These are phyloP conservation scores for Torrubiellomyces zombiae DNA, from an alignment of 2,329 filamentous ascomycete genomes.

Conservation along the genomic window DNA sequence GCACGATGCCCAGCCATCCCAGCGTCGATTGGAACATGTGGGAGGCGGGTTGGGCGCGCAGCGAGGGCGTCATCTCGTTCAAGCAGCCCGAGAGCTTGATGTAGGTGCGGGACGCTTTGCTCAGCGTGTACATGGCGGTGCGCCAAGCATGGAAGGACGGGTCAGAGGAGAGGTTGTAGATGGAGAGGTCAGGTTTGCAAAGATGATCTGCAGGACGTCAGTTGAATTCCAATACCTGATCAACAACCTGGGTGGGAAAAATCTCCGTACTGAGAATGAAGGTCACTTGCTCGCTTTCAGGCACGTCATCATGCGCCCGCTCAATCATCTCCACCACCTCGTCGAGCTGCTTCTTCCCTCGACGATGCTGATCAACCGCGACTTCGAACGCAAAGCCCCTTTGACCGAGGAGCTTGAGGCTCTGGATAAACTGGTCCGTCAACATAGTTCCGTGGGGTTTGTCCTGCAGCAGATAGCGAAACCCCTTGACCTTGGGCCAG, in stretches of 20 bases:
- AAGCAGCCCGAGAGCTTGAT: constrained; percentile 88
- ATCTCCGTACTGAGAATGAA: constrained; percentile 59
- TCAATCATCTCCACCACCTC: constrained; percentile 56
- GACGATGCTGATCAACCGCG: constrained; percentile 64
- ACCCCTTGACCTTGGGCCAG: constrained; percentile 57
- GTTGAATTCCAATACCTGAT: too few relatives aligned
- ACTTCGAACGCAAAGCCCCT: constrained; percentile 61
- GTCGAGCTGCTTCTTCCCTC: constrained; percentile 57
- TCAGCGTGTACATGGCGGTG: constrained; percentile 48
- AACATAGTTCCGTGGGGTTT: constrained; percentile 52
- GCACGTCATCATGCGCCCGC: constrained; percentile 44
- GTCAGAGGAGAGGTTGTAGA: constrained; percentile 38
- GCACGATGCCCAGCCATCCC: constrained; percentile 56
- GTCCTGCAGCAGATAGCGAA: constrained; percentile 70
- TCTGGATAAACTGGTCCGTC: constrained; percentile 44
- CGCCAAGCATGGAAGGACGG: constrained; percentile 53
- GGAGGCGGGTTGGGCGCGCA: constrained; percentile 30
- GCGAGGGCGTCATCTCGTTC: constrained; percentile 51
- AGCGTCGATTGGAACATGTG: constrained; percentile 46
- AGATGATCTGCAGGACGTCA: constrained; percentile 52
- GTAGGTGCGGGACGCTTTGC: constrained; percentile 49
- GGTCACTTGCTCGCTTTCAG: constrained; percentile 40
- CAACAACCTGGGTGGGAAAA: too few relatives aligned
- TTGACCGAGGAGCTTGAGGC: constrained; percentile 46
- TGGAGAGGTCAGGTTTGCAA: constrained; percentile 66